Evolutionary conservation across 345 rosid genomes (phyloP).

Genomic region (Aquilaria malaccensis): DNA sequence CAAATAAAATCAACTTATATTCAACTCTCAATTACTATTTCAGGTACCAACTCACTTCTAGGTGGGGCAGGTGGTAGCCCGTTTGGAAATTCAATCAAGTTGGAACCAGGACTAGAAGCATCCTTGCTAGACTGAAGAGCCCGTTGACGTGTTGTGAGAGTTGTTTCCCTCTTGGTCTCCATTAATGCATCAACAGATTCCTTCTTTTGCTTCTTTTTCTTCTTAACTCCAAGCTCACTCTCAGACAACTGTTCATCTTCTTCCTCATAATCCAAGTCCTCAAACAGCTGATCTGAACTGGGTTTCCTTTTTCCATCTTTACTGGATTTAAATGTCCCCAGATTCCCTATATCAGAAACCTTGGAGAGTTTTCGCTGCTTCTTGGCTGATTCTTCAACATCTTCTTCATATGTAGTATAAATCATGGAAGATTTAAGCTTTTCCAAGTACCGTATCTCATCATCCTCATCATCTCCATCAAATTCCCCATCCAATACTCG

Average conservation of each 20-base stretch:
- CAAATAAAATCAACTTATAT: constrained; percentile 3
- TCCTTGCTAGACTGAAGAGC: constrained; percentile 83
- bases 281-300: constrained; percentile 33
- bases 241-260: constrained; percentile 48
- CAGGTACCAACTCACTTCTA: constrained; percentile 52
- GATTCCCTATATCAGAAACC: constrained; percentile 43
- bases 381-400: constrained; percentile 47
- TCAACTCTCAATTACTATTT: constrained; percentile 1
- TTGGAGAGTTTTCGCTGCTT: constrained; percentile 55
- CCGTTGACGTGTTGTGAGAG: constrained; percentile 79
- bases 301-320: constrained; percentile 55
- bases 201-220: constrained; percentile 45
- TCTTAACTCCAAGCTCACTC: constrained; percentile 40
- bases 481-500: constrained; percentile 51
- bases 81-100: constrained; percentile 67
- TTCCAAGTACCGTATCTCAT: constrained; percentile 80
- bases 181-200: constrained; percentile 46
- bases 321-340: constrained; percentile 24
- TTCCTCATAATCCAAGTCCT: constrained; percentile 52
- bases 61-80: constrained; percentile 94
- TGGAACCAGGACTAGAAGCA: constrained; percentile 38
- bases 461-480: constrained; percentile 62
- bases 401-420: constrained; percentile 33
- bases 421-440: constrained; percentile 59
- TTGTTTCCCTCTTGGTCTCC: constrained; percentile 60